Evolutionary conservation across 1,284 basidiomycete species (phyloP), one percentile per base, ranked within the genome.

Genomic region (Rhodotorula glutinis): DNA sequence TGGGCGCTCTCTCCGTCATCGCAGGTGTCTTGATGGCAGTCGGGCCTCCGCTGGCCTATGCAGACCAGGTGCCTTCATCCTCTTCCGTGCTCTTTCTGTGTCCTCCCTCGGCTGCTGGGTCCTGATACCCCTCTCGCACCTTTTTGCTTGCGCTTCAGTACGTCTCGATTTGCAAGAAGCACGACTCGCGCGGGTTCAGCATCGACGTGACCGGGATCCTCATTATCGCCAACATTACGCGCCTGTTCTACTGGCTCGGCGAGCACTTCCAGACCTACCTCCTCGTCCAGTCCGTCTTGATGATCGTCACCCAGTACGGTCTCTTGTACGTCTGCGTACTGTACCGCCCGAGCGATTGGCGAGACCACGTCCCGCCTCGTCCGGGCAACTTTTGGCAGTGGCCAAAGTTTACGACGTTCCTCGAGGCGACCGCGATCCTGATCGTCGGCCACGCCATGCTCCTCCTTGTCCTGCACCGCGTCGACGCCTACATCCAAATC

Each of bases 281-380:
- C 16, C 76, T 81, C 21, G 74, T 61, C 23, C 77, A 77, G 65
- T 69, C 67, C 46, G 13, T 75, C 40, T 67, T 79, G 25, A 80
- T 83, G 73, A 82, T 83, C 62, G 59, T 78, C 21, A 21, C 44
- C 23, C 44, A 58, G 27, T 46, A 25, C 40, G 57, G 76, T 76
- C 77, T 84, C 25, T 79, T 84, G 51, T 79, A 80, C 47, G 78
- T 83, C 40, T 83, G 82, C 70, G 75, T 83, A 30, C 76, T 80
- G 63, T 82, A 80, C 71, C 70, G 73, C 25, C 78, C 79, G 1
- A 19, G 27, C 4, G 44, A 43, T 7, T 52, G 27, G 46, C 46
- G 46, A 25, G 46, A 29, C 30, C 40, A 47, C 53, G 46, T 17
- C 27, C 29, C 49, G 40, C 47, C 54, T 27, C 68, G 82, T n/a